Evolutionary conservation across 768 basidiomycete genomes (phyloP), one percentile per base, ranked within the genome.

Genomic region (Macrolepiota fuliginosa): DNA sequence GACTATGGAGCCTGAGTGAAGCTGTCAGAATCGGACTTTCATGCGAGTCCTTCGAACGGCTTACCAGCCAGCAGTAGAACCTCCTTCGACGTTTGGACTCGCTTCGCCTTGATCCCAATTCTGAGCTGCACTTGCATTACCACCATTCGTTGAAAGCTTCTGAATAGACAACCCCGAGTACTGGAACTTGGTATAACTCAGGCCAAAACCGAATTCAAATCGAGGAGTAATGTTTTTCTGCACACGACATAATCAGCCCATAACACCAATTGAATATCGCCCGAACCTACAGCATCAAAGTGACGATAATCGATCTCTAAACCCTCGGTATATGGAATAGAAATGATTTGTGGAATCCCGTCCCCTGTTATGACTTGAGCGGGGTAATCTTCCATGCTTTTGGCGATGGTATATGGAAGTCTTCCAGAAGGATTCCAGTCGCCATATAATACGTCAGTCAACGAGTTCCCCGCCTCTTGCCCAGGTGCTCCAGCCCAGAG

Each of bases 191-290:
- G 95, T 90, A 76, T 97, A 98, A 58, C 87, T 90, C 69, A 96
- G 71, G 0, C 95, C 95, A 70, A 87, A 96, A 4, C 95, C 95
- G 70, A 98, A 98, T 68, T 92, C 91, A 68, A 86, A 94, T 39
- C 90, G 89, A 3, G 92, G 92, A 0, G 79, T 80, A 64, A 93
- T 91, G 63, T 87, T 83, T 72, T 83, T 76, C 83, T 89, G 36
- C 32, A 57, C 19, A 17, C 17, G 3, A 85, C 83, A 70, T 89
- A 81, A 6, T 88, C 84, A 56, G 87, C 84, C 89, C 89, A 90
- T 2, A 81, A 78, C 70, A 88, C 84, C 35, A 85, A 56, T 11
- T 47, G 42, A 32, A 6, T 24, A 5, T 7, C 29, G 1, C 52
- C 58, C n/a, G 52, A 67, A 72, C 85, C 74, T 60, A 87, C 81